Evolutionary conservation across 75 land plant genomes (phyloP).

Genomic region (Pinus albicaulis): DNA sequence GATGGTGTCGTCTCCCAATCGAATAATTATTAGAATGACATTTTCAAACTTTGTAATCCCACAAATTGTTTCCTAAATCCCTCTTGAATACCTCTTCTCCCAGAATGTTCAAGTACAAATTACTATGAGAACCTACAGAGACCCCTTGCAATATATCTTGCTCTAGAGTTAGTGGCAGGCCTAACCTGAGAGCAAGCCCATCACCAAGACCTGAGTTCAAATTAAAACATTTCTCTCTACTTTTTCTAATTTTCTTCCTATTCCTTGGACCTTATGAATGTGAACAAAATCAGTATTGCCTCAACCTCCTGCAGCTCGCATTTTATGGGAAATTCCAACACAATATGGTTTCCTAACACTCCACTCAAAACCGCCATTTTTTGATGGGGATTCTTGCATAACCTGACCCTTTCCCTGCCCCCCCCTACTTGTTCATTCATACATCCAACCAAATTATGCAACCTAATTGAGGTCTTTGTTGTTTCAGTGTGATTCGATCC

Average conservation of each 20-base stretch:
- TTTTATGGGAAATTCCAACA: too few species aligned
- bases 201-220: neutral
- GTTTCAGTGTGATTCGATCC: neutral
- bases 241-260: neutral
- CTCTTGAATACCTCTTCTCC: neutral
- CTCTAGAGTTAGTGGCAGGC: neutral
- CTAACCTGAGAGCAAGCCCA: neutral
- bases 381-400: neutral
- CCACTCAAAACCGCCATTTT: neutral
- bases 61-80: neutral
- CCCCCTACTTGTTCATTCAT: neutral
- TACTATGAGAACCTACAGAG: neutral
- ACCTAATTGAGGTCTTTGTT: too few species aligned
- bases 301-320: too few species aligned
- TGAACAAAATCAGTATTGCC: neutral
- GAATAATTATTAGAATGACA: neutral
- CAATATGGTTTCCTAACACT: neutral
- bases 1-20: neutral
- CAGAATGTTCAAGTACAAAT: neutral
- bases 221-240: neutral
- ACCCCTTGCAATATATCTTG: neutral
- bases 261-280: neutral
- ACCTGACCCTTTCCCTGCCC: neutral
- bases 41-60: neutral
- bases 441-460: too few species aligned